Base-by-base conservation (phyloP, 2,329 filamentous ascomycete species). In the Sclerotinia subarctica region DNA sequence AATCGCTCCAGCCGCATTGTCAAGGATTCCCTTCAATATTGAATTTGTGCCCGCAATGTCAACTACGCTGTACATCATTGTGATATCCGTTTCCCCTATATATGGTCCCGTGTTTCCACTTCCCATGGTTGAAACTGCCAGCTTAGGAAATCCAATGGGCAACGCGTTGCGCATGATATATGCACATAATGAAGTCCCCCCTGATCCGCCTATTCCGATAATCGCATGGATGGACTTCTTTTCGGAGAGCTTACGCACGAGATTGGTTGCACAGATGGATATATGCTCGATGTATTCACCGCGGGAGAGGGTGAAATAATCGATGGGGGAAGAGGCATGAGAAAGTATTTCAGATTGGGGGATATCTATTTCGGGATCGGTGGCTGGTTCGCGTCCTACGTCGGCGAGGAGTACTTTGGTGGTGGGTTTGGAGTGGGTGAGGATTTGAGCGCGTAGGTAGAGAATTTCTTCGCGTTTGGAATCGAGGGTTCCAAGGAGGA, bases 41-140 rank as follows among this genome's bases (percentile, higher is more conserved):
- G 81, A 78, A 70, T 91, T 92, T 13, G 85, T 76, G 0, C 90
- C 90, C 1, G 89, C 87, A 63, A 92, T 83, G 68, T 92, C 90
- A 19, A 91, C 89, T 1, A 92, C 87, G 21, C 84, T 88, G 73
- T 90, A 89, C 85, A 90, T 89, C 78, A 92, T 83, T 0, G 84
- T 85, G 58, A 91, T 88, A 70, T 92, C 90, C 0, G 85, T 86
- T 76, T 91, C 88, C 52, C 85, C 88, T 1, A 92, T 81, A n/a
- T 90, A 85, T 0, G 85, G 84, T 0, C 82, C 83, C 1, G 87
- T 86, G 70, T 92, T 86, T 3, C 89, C 88, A 44, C 86, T 88
- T 0, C 88, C 88, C 72, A 91, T 85, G 0, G 90, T 92, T 29
- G 86, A 89, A 2, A 91, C 86, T 64, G 92, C 88, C 56, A 92